These are phyloP conservation scores for Funneliformis caledonium DNA, from an alignment of 371 early-diverging fungal genomes.

Conservation along the genomic window DNA sequence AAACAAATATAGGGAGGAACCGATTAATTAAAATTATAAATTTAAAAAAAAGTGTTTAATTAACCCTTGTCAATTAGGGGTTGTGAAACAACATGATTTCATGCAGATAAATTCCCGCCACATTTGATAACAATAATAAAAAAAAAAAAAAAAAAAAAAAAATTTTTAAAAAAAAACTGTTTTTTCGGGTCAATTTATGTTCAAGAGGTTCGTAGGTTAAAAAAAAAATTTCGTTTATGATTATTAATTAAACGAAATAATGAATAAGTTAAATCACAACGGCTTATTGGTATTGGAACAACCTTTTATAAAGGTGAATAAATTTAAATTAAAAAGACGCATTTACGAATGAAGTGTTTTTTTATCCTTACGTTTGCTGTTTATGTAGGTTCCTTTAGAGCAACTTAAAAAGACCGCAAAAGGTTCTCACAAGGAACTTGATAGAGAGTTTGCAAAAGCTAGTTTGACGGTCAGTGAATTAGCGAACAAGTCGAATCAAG, in stretches of 20 bases:
- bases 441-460: conserved; percentile 70
- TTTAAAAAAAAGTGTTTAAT: too few species aligned
- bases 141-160: too few species aligned
- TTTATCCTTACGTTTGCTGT: background rate
- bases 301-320: conserved; percentile 76
- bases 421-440: conserved; percentile 78
- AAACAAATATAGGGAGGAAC: too few species aligned
- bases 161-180: too few species aligned
- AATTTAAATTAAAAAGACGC: too few species aligned
- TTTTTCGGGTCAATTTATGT: too few species aligned
- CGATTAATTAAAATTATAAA: too few species aligned
- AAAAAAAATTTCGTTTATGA: background rate
- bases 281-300: conserved; percentile 85
- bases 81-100: too few species aligned
- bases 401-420: conserved; percentile 84
- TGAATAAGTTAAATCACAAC: conserved; percentile 79
- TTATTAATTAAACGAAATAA: conserved; percentile 39
- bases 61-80: too few species aligned
- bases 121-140: too few species aligned
- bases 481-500: conserved; percentile 44
- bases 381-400: conserved; percentile 83
- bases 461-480: conserved; percentile 47
- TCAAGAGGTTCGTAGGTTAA: background rate
- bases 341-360: background rate
- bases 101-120: too few species aligned